Evolutionary conservation across 257 asterid genomes (phyloP).

Genomic region (Jasminum sambac): DNA sequence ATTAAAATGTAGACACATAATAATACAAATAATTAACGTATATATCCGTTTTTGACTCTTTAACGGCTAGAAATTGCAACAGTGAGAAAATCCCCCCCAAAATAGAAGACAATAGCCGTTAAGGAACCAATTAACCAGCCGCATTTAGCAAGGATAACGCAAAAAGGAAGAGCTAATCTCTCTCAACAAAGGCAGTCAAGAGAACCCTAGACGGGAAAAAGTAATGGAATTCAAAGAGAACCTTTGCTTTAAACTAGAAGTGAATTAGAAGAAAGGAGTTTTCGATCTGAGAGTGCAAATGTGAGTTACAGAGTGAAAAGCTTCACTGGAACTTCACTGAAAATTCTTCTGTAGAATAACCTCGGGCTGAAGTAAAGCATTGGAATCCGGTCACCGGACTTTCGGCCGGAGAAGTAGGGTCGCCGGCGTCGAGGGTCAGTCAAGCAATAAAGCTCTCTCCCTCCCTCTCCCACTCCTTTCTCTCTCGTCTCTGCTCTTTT

Average conservation of each 20-base stretch:
- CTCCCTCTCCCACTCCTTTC: conserved; percentile 33
- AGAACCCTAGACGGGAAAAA: background rate
- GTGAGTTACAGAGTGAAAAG: conserved; percentile 21
- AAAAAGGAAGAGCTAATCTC: conserved; percentile 9
- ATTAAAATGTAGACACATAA: conserved; percentile 7
- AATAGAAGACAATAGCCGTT: conserved; percentile 12
- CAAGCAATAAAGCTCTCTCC: conserved; percentile 37
- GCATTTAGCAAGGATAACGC: conserved; percentile 13
- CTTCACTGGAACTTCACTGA: conserved; percentile 24
- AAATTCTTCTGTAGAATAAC: conserved; percentile 1
- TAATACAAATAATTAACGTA: background rate
- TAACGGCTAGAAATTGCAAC: conserved; percentile 26
- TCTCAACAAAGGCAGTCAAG: conserved; percentile 8
- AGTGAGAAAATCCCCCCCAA: conserved; percentile 5
- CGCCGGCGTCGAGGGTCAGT: conserved; percentile 45
- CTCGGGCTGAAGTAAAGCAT: conserved; percentile 8
- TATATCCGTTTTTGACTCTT: conserved; percentile 5
- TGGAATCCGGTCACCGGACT: conserved; percentile 13
- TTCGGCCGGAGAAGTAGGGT: conserved; percentile 17
- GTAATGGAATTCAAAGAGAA: conserved; percentile 3
- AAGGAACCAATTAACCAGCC: conserved; percentile 10
- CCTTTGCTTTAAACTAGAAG: conserved; percentile 7
- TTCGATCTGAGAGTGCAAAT: conserved; percentile 31
- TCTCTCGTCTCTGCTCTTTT: conserved; percentile 30
- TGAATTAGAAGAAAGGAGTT: background rate